Evolutionary conservation across 2,329 filamentous ascomycete genomes (phyloP).

Genomic region (Colletotrichum paranaense): DNA sequence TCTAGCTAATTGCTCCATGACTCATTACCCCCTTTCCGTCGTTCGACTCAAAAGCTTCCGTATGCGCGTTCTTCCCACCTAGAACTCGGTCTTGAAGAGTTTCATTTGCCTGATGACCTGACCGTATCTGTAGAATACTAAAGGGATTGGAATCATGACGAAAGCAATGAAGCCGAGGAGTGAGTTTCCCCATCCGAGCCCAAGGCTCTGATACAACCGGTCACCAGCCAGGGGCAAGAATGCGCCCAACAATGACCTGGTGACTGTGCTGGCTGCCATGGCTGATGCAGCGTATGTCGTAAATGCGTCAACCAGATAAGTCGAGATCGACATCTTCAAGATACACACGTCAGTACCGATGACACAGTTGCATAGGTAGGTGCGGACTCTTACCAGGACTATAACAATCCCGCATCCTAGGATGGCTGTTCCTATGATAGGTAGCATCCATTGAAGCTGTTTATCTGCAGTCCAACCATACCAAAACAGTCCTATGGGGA

Average conservation of each 20-base stretch:
- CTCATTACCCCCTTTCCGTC: no score
- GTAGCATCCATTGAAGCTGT: slow-evolving; percentile 66
- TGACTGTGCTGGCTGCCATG: slow-evolving; percentile 71
- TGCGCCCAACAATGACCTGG: slow-evolving; percentile 55
- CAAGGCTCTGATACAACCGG: slow-evolving; percentile 26
- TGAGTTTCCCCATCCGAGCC: slow-evolving; percentile 35
- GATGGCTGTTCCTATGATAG: slow-evolving; percentile 62
- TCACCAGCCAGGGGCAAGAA: slow-evolving; percentile 27
- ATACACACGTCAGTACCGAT: neutral
- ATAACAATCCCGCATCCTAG: slow-evolving; percentile 58
- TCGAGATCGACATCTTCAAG: slow-evolving; percentile 64
- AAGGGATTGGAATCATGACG: slow-evolving; percentile 56
- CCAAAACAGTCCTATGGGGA: slow-evolving; percentile 39
- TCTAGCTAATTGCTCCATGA: no score
- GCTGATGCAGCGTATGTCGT: slow-evolving; percentile 56
- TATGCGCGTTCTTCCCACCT: neutral
- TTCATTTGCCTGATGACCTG: slow-evolving; percentile 41
- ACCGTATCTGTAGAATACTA: slow-evolving; percentile 57
- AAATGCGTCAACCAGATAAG: slow-evolving; percentile 73
- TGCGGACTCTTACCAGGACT: neutral
- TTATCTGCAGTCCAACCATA: slow-evolving; percentile 54
- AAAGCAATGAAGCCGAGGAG: slow-evolving; percentile 55
- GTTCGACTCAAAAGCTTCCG: no score
- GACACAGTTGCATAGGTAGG: neutral
- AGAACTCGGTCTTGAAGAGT: neutral